These are phyloP conservation scores for Umbelopsis isabellina DNA, from an alignment of 192 early-diverging fungal genomes.

Conservation along the genomic window DNA sequence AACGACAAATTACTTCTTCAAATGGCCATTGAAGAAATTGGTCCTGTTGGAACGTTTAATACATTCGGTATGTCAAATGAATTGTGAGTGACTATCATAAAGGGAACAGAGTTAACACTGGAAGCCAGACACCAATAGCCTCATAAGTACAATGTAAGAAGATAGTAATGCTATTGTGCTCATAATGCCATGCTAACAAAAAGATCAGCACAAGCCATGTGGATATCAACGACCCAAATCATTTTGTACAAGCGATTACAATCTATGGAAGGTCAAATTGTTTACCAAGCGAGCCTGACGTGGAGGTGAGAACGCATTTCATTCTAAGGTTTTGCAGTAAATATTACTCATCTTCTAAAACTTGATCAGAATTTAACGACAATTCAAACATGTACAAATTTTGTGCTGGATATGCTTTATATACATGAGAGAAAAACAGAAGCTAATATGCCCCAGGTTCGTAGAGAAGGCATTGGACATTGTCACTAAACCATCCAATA, in stretches of 20 bases:
- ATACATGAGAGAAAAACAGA: constrained; percentile 14
- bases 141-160: constrained; percentile 1
- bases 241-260: background rate
- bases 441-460: constrained; percentile 3
- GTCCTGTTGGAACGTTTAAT: background rate
- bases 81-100: too few species aligned
- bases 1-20: constrained; percentile 4
- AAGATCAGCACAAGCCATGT: background rate
- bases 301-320: background rate
- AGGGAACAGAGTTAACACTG: background rate
- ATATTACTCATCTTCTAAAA: background rate
- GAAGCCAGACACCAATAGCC: background rate
- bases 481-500: too few species aligned
- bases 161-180: background rate
- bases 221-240: background rate
- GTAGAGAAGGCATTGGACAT: background rate
- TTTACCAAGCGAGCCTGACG: background rate
- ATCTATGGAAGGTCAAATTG: constrained; percentile 13
- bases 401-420: constrained; percentile 16
- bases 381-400: background rate
- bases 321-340: background rate
- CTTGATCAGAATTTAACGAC: background rate
- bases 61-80: constrained; percentile 2
- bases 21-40: constrained; percentile 10
- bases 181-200: background rate